A percentile compares a stretch with the other conserved stretches of the same genome.
phyloP scores from a whole-genome alignment of 192 early-diverging fungal species.

The Coemansia sp. region DNA sequence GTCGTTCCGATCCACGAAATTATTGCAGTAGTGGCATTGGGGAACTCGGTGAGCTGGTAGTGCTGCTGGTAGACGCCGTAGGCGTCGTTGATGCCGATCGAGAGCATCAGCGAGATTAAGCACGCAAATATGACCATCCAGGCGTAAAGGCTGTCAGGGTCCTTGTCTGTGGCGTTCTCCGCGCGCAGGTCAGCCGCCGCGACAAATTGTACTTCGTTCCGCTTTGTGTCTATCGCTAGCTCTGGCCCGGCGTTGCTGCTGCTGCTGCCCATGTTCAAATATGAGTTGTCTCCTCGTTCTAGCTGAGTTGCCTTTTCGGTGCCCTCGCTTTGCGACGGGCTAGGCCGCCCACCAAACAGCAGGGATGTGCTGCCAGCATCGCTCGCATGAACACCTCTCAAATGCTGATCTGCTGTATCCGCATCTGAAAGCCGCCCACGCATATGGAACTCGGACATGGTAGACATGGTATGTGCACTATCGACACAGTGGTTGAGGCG shows the following conservation, averaged over 20 bases:
- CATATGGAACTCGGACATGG: background rate
- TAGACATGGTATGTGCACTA: background rate
- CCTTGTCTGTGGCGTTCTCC: conserved; percentile 46
- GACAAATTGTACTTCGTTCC: conserved; percentile 28
- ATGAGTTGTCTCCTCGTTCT: background rate
- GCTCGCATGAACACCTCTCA: background rate
- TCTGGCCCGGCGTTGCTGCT: background rate
- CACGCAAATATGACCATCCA: conserved; percentile 52
- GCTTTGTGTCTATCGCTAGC: background rate
- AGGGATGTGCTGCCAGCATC: background rate
- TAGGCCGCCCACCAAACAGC: background rate
- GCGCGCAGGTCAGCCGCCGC: conserved; percentile 45
- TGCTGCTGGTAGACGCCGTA: conserved; percentile 58
- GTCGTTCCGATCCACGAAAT: conserved; percentile 57
- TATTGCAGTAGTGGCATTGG: conserved; percentile 31
- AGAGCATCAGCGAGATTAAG: conserved; percentile 51
- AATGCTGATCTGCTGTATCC: background rate
- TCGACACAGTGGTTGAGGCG: background rate
- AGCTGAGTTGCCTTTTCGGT: background rate
- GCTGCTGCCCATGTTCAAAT: background rate
- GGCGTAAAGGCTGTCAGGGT: conserved; percentile 43
- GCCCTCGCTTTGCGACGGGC: background rate
- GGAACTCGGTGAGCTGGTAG: conserved; percentile 54
- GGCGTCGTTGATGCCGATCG: conserved; percentile 56
- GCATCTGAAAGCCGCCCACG: background rate